Conservation (phyloP, 495 filamentous ascomycete genomes). For the Terfezia claveryi region DNA sequence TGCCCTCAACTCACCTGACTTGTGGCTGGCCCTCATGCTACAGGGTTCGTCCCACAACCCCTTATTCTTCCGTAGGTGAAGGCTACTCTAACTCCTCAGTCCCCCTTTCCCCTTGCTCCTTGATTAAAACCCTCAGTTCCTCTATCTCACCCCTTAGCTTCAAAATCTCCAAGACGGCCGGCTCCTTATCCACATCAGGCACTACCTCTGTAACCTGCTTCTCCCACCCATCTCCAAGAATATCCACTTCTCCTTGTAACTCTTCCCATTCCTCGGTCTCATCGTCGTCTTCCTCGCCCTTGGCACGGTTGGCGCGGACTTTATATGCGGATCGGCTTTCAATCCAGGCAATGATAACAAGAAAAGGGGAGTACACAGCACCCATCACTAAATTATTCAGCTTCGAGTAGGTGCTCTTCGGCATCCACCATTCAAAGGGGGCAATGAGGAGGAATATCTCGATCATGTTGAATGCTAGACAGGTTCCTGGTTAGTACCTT, state of each 20-base stretch:
- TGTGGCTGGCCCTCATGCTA: too few species aligned
- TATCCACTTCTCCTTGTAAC: conserved; percentile 44
- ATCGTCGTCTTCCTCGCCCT: conserved; percentile 81
- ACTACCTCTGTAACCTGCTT: conserved; percentile 49
- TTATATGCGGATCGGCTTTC: conserved; percentile 47
- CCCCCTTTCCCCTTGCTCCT: too few species aligned
- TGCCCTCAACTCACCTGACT: too few species aligned
- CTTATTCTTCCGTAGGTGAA: too few species aligned
- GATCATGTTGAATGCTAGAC: conserved; percentile 61
- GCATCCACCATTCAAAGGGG: conserved; percentile 92
- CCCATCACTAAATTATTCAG: conserved; percentile 79
- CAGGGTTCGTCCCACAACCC: too few species aligned
- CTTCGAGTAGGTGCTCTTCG: conserved; percentile 39
- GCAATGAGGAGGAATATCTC: conserved; percentile 60
- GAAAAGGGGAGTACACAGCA: conserved; percentile 61
- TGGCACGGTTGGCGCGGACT: conserved; percentile 47
- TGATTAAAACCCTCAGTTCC: neutral
- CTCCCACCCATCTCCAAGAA: conserved; percentile 60
- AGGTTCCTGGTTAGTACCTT: neutral
- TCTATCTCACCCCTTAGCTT: conserved; percentile 47
- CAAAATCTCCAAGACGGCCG: conserved; percentile 41
- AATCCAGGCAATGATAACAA: conserved; percentile 53
- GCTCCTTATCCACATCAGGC: conserved; percentile 55
- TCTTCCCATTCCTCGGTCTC: conserved; percentile 83
- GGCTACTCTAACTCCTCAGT: too few species aligned